Base-by-base conservation (phyloP, 2,329 filamentous ascomycete species). In the Parastagonospora nodorum region DNA sequence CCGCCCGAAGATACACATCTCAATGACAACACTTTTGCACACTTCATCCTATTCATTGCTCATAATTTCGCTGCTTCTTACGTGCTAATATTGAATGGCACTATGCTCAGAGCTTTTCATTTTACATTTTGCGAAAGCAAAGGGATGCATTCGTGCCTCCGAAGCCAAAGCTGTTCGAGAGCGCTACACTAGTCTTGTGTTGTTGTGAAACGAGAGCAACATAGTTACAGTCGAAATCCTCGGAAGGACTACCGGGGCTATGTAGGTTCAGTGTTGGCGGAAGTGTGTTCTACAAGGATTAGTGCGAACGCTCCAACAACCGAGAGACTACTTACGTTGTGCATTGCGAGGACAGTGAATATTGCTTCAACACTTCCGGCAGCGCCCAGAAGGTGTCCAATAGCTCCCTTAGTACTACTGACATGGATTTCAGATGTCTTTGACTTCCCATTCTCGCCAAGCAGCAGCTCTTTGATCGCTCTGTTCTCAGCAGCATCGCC, bases 101-200 rank as follows among this genome's bases (percentile, higher is more conserved):
- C 14, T 14, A 2, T 35, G 2, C 14, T 4, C 27, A 9, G n/a
- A 29, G n/a, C 6, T 12, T 14, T 14, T 7, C 10, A 12, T 8
- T 24, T 44, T 69, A 75, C 50, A 69, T 46, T 58, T 77, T 81
- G 7, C 82, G 82, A 64, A 97, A 93, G 45, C 92, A 92, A 32
- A 99, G 77, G 46, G 86, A 92, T 36, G 93, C 92, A 76, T 99
- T 99, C 1, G 93, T 97, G 12, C 94, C 94, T 9, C 94, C 94
- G 77, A 99, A 99, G 0, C 94, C 94, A 76, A 99, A 99, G 71
- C 93, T 97, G 68, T 99, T 99, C 3, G 90, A 94, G 50, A 99
- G 65, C 5, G 89, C 90, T 16, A 93, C 87, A 50, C 85, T 77
- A 9, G 97, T 84, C 2, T 79, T 70, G 58, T 84, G 86, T 45